Conservation (phyloP, 371 early-diverging fungal species). For the Mucor circinelloides region DNA sequence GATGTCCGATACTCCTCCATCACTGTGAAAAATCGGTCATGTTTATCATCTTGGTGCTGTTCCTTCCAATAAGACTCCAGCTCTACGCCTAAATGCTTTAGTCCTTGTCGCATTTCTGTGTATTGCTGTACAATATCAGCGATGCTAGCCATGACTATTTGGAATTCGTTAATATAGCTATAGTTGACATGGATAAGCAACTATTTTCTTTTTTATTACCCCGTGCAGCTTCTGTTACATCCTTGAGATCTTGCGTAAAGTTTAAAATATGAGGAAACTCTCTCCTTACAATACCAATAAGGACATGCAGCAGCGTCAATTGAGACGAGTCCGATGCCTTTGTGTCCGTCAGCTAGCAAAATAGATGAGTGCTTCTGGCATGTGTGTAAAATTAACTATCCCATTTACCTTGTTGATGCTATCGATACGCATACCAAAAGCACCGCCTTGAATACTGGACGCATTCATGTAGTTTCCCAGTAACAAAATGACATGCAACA, state of each 20-base stretch:
- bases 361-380: not conserved
- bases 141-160: constrained; percentile 30
- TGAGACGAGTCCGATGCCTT: constrained; percentile 47
- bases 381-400: too few relatives aligned
- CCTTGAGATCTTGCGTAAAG: constrained; percentile 44
- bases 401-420: constrained; percentile 59
- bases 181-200: not conserved
- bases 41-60: not conserved
- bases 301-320: constrained; percentile 49
- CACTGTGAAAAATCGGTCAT: constrained; percentile 36
- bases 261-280: constrained; percentile 50
- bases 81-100: constrained; percentile 25
- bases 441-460: constrained; percentile 57
- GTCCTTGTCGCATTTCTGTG: constrained; percentile 32
- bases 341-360: constrained; percentile 51
- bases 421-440: constrained; percentile 57
- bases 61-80: constrained; percentile 23
- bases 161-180: not conserved
- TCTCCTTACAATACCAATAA: constrained; percentile 47
- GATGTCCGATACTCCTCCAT: constrained; percentile 40
- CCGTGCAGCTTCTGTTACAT: constrained; percentile 40
- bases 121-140: constrained; percentile 36
- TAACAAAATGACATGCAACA: constrained; percentile 53
- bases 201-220: constrained; percentile 28
- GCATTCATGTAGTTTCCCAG: constrained; percentile 69